Conservation (phyloP, 2,329 filamentous ascomycete genomes). For the Venturia aucupariae region DNA sequence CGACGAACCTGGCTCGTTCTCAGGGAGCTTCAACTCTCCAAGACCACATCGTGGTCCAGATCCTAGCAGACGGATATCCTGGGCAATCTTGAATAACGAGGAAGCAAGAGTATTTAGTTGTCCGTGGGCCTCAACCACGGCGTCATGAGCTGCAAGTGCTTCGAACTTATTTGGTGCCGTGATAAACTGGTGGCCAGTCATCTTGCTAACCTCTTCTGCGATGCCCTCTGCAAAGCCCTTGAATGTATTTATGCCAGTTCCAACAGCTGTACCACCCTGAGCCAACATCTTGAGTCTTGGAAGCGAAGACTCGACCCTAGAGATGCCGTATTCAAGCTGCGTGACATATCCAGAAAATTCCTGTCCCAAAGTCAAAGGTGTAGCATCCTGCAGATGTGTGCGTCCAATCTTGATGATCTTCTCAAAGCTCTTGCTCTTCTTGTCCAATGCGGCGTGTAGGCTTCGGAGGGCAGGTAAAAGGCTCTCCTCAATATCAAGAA, state of each 20-base stretch:
- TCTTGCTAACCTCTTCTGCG: conserved; percentile 79
- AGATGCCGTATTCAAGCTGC: conserved; percentile 83
- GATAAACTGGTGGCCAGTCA: conserved; percentile 88
- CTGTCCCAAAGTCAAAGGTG: conserved; percentile 87
- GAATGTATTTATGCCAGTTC: conserved; percentile 96
- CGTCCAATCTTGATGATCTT: conserved; percentile 98
- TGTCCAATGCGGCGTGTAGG: conserved; percentile 74
- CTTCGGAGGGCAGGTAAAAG: conserved; percentile 75
- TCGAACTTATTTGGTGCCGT: conserved; percentile 99
- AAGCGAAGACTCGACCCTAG: conserved; percentile 72
- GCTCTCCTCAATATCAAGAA: conserved; percentile 80
- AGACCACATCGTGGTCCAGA: conserved; percentile 93
- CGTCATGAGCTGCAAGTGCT: conserved; percentile 89
- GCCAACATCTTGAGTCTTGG: conserved; percentile 80
- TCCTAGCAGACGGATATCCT: conserved; percentile 95
- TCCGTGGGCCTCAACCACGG: conserved; percentile 87
- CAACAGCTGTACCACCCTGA: conserved; percentile 93
- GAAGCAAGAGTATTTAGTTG: conserved; percentile 85
- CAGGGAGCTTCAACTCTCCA: conserved; percentile 83
- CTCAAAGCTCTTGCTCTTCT: conserved; percentile 82
- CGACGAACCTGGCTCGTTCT: conserved; percentile 95
- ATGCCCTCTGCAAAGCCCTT: conserved; percentile 91
- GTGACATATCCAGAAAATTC: conserved; percentile 97
- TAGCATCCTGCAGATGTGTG: conserved; percentile 95
- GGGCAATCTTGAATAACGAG: conserved; percentile 94